Base-by-base conservation (phyloP, 2,329 filamentous ascomycete genomes). In the Endoconidiophora polonica region DNA sequence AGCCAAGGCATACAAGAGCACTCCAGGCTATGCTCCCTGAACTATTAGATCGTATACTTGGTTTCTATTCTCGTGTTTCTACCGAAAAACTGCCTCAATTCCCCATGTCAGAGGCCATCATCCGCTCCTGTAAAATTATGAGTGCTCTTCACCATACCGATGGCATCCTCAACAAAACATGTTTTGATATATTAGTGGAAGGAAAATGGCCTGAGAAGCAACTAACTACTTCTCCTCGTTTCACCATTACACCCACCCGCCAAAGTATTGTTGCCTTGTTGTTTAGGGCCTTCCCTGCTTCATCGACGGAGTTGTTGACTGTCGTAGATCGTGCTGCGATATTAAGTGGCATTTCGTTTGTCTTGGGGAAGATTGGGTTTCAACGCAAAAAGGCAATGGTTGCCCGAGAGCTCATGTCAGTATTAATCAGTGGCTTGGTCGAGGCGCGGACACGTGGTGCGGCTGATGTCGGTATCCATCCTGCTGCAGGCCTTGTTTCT, bases 401-500 rank as follows among this genome's bases (percentile, higher is more conserved):
- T 0, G 74, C 94, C 58, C 81, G 85, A 57, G 87, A 95, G 59
- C 72, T 96, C 46, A 74, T 98, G 6, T 81, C 80, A 3, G 79
- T 87, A 14, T 71, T 96, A 39, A 85, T 93, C 48, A 81, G 81
- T 33, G 87, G 85, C 2, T 71, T 98, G 6, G 81, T 94, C 3
- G 86, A 95, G 63, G 91, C 91, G 14, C 77, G 91, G 38, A 95
- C 93, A 44, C 75, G 90, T 44, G 90, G 90, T 29, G 91, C 91
- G 39, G 88, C 91, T n/a, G 91, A 96, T 60, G 85, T 91, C 59
- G 91, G 90, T 3, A 86, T 98, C 36, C 90, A 96, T 65, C 91
- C 91, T 39, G 90, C 90, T 16, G 86, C 90, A 7, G 88, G 86
- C 0, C 68, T 95, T 46, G 80, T 86, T 23, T 80, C 81, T 10